Evolutionary conservation across 2,329 filamentous ascomycete genomes (phyloP).

Genomic region (Elsinoe batatas): DNA sequence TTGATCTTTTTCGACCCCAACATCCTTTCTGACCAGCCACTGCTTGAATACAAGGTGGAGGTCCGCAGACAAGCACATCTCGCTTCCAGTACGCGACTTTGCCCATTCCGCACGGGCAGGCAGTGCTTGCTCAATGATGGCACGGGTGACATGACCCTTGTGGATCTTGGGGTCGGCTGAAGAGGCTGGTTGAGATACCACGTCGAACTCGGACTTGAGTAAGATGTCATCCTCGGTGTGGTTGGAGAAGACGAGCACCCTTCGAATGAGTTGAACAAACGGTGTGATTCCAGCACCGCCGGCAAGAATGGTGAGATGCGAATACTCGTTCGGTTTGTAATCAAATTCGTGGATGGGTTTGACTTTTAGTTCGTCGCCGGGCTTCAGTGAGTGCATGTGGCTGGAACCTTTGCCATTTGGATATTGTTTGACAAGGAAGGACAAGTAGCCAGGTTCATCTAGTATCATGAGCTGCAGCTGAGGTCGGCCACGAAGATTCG

Average conservation of each 20-base stretch:
- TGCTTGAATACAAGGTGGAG: slow-evolving; percentile 54
- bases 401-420: slow-evolving; percentile 54
- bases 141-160: slow-evolving; percentile 50
- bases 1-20: slow-evolving; percentile 50
- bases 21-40: slow-evolving; percentile 38
- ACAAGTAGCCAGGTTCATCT: slow-evolving; percentile 50
- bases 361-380: slow-evolving; percentile 53
- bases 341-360: slow-evolving; percentile 46
- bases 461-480: not conserved
- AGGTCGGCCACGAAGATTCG: slow-evolving; percentile 30
- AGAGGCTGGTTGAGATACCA: slow-evolving; percentile 40
- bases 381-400: slow-evolving; percentile 55
- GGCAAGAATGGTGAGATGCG: slow-evolving; percentile 52
- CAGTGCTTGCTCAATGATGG: slow-evolving; percentile 43
- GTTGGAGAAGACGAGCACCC: slow-evolving; percentile 57
- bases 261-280: slow-evolving; percentile 53
- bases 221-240: slow-evolving; percentile 56
- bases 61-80: slow-evolving; percentile 61
- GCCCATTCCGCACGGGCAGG: slow-evolving; percentile 28
- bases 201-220: slow-evolving; percentile 47
- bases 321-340: slow-evolving; percentile 33
- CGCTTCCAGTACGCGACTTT: too few species aligned
- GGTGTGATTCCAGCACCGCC: slow-evolving; percentile 66
- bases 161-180: slow-evolving; percentile 29
- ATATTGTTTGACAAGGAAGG: slow-evolving; percentile 60